phyloP scores from a whole-genome alignment of 2,329 filamentous ascomycete species.

The Emergomyces pasteurianus region DNA sequence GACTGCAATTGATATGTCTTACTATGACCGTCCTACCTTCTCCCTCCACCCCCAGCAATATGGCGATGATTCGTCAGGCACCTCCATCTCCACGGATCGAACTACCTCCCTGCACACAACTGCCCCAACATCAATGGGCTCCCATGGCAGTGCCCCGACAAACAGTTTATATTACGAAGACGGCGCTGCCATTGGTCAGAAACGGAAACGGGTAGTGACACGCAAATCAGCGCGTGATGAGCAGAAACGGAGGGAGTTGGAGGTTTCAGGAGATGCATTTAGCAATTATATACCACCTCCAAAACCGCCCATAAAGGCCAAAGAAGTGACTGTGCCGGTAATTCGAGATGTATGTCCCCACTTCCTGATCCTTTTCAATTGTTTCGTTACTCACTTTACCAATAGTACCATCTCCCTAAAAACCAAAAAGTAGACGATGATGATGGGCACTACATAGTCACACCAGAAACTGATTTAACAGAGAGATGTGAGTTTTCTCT shows the following conservation, averaged over 20 bases:
- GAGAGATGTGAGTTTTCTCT: conserved; percentile 61
- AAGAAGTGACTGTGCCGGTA: conserved; percentile 56
- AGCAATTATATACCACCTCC: conserved; percentile 75
- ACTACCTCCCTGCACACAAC: conserved; percentile 78
- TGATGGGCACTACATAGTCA: conserved; percentile 92
- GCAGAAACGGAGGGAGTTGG: conserved; percentile 64
- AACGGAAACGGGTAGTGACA: conserved; percentile 68
- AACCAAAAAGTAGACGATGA: conserved; percentile 81
- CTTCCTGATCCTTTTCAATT: too few species aligned
- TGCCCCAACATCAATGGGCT: conserved; percentile 74
- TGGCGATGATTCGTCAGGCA: conserved; percentile 52
- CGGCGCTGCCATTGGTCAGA: conserved; percentile 60
- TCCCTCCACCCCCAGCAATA: conserved; percentile 64
- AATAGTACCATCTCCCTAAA: conserved; percentile 36
- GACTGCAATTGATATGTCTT: conserved; percentile 55
- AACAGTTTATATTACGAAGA: conserved; percentile 54
- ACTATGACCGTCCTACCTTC: conserved; percentile 58
- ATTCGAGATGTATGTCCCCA: conserved; percentile 44
- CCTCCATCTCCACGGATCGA: conserved; percentile 69
- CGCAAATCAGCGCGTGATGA: conserved; percentile 73
- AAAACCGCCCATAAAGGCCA: conserved; percentile 80
- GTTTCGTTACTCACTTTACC: conserved; percentile 5
- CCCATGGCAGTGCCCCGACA: conserved; percentile 42
- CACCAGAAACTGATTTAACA: conserved; percentile 73
- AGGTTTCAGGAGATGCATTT: conserved; percentile 58